These are phyloP conservation scores for Termitomyces sp. DNA, from an alignment of 768 basidiomycete genomes.

Conservation along the genomic window DNA sequence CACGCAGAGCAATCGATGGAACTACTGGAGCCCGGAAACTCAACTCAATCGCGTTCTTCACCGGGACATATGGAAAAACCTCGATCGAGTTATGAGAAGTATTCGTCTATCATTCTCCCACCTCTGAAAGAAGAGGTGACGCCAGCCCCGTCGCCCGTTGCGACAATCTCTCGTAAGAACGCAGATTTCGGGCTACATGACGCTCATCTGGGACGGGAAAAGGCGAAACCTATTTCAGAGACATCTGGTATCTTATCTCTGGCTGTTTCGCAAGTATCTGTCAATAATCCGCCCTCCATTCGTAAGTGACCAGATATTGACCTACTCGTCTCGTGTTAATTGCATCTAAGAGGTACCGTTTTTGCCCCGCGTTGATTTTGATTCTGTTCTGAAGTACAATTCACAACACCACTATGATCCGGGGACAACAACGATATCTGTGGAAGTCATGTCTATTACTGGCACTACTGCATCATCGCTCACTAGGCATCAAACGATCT, in stretches of 20 bases:
- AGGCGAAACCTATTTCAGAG: background rate
- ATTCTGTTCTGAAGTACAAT: conserved; percentile 32
- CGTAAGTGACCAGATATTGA: conserved; percentile 6
- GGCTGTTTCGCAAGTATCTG: background rate
- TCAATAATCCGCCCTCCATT: background rate
- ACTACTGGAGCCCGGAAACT: background rate
- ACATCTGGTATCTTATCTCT: conserved; percentile 1
- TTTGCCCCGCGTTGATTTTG: conserved; percentile 45
- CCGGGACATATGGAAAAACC: conserved; percentile 45
- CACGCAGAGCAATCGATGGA: background rate
- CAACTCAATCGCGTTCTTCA: conserved; percentile 13
- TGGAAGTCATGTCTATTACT: conserved; percentile 61
- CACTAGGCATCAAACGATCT: conserved; percentile 42
- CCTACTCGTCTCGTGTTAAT: background rate
- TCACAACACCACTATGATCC: conserved; percentile 12
- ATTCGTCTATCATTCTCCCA: conserved; percentile 58
- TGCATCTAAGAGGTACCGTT: conserved; percentile 30
- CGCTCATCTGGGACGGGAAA: background rate
- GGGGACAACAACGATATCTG: conserved; percentile 56
- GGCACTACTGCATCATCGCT: conserved; percentile 46
- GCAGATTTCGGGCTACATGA: conserved; percentile 1
- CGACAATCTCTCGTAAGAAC: conserved; percentile 40
- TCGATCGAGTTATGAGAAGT: conserved; percentile 64
- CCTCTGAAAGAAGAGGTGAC: conserved; percentile 66
- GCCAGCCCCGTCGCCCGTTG: conserved; percentile 47